Evolutionary conservation across 441 rosid species (phyloP).

Genomic region (Iberis amara): DNA sequence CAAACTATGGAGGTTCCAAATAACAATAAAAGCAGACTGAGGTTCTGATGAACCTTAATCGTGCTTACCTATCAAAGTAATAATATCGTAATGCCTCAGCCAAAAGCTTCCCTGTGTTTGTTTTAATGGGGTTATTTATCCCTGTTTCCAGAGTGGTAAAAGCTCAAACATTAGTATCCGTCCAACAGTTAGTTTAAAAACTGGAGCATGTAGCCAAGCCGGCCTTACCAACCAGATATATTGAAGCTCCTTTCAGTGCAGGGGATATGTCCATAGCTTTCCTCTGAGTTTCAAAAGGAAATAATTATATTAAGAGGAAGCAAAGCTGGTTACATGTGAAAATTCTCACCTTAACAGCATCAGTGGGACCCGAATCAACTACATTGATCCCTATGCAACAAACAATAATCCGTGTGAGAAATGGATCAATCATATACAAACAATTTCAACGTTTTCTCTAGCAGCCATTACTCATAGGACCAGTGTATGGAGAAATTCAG

Average conservation of each 20-base stretch:
- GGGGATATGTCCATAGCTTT: slow-evolving; percentile 53
- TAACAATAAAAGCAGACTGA: background rate
- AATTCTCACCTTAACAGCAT: slow-evolving; percentile 40
- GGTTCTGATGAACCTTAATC: background rate
- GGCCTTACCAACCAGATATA: slow-evolving; percentile 72
- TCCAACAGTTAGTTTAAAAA: slow-evolving; percentile 10
- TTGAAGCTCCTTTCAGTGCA: slow-evolving; percentile 66
- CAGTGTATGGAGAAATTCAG: background rate
- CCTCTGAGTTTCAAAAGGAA: slow-evolving; percentile 43
- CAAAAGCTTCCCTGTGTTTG: slow-evolving; percentile 51
- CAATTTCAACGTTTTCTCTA: background rate
- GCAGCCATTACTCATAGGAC: background rate
- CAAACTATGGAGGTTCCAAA: no score
- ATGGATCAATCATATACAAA: background rate
- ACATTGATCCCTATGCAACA: slow-evolving; percentile 27
- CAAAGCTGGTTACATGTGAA: slow-evolving; percentile 7
- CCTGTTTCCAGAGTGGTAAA: slow-evolving; percentile 36
- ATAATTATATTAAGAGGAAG: slow-evolving; percentile 23
- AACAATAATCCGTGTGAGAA: slow-evolving; percentile 3
- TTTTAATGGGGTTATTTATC: slow-evolving; percentile 51
- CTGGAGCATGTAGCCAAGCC: slow-evolving; percentile 2
- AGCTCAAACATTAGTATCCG: slow-evolving; percentile 20
- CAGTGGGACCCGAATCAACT: slow-evolving; percentile 29
- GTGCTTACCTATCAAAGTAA: slow-evolving; percentile 69
- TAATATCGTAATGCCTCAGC: slow-evolving; percentile 65